Evolutionary conservation across 345 rosid genomes (phyloP), one percentile per base, ranked within the genome.

Genomic region (Dovyalis caffra): DNA sequence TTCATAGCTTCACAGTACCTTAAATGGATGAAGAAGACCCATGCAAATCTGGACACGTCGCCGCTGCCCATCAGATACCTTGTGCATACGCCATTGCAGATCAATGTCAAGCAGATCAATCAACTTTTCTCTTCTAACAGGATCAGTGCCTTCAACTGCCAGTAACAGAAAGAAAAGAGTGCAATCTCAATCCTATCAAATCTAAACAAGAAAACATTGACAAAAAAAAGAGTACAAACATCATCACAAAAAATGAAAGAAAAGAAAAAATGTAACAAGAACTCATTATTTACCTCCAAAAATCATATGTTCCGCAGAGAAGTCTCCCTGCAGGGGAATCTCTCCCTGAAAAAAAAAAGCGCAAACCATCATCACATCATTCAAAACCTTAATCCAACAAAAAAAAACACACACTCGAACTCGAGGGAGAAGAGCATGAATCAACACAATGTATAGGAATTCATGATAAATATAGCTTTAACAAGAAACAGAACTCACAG

Each of bases 11-110:
- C 26, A 33, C 9, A 6, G 23, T 87, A 92, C 97, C 98, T 92
- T 83, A 74, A 92, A 95, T 23, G 97, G 99, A 78, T 86, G 90
- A 80, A 95, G 92, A 73, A 95, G 98, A 71, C 98, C 99, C 98
- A 95, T 89, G 78, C 99, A 95, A 23, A 95, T 95, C 71, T 95
- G 99, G 73, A 95, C 99, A 29, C 99, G 89, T 12, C 99, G 96
- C 11, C 93, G 88, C 79, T 95, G 99, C 20, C 99, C 99, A 81
- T 95, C 99, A 68, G 99, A 95, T 33, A 91, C 99, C 80, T 95
- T 95, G 76, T 95, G 99, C 99, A 93, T 95, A 78, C 98, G 92
- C 99, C 99, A 93, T 70, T 87, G 87, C 60, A 95, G 82, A 81
- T 93, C 93, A 37, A 95, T 93, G 75, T 93, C 99, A 79, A 95